Conservation (phyloP, 2,329 filamentous ascomycete genomes). For the Aureobasidium pullulans region DNA sequence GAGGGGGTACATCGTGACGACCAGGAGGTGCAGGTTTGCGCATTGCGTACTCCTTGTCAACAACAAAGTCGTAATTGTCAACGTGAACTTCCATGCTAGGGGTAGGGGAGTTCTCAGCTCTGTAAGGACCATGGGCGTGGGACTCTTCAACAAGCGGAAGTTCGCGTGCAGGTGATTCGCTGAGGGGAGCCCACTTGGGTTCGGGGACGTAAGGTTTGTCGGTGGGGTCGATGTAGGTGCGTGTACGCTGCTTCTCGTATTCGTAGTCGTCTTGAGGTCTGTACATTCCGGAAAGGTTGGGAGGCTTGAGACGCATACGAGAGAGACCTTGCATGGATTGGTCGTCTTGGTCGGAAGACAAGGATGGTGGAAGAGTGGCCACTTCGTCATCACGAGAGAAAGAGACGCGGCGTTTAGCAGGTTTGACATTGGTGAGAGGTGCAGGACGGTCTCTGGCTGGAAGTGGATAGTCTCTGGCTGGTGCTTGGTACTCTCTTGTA, state of each 20-base stretch:
- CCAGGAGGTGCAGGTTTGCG: neutral
- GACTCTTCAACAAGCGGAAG: neutral
- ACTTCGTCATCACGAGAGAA: neutral
- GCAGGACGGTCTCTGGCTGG: neutral
- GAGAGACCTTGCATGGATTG: neutral
- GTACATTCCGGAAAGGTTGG: neutral
- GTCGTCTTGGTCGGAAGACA: neutral
- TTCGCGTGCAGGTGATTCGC: constrained; percentile 12
- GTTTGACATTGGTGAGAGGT: neutral
- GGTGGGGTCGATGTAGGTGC: neutral
- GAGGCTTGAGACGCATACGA: neutral
- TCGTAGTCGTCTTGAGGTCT: neutral
- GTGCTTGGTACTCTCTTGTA: neutral
- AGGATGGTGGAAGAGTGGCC: neutral
- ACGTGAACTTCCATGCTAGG: constrained; percentile 12
- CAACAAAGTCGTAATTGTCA: neutral
- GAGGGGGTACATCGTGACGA: neutral
- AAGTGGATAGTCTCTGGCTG: neutral
- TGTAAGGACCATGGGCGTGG: constrained; percentile 8
- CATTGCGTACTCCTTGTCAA: neutral
- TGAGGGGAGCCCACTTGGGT: neutral
- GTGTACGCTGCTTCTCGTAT: neutral
- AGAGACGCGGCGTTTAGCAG: neutral
- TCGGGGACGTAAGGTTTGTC: neutral
- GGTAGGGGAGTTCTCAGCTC: neutral